Base-by-base conservation (phyloP, 495 filamentous ascomycete genomes). In the Gamarada debralockiae region DNA sequence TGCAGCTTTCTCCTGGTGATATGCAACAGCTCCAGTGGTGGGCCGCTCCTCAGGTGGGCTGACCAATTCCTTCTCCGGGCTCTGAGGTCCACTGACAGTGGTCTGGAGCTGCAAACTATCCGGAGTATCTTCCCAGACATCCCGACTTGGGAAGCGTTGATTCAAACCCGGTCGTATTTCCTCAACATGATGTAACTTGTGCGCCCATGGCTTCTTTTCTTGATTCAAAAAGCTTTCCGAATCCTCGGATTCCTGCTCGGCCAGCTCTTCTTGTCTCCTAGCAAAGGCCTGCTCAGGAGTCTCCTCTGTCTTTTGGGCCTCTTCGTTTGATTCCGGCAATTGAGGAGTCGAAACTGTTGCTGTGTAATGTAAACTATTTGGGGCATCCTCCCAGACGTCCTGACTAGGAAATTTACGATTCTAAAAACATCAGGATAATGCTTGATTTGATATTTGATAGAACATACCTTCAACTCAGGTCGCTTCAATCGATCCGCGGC, bases 341-440 rank as follows among this genome's bases (percentile, higher is more conserved):
- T 95, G 85, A 2, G 92, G 90, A 0, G 86, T 90, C 5, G 87
- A 84, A 12, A 99, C 92, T 50, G 86, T 92, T 17, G 93, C 82
- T 25, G 88, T 82, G 52, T 89, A 83, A 59, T 92, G 84, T 41
- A 89, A 73, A 70, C 88, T 92, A 69, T 85, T 88, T 3, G 93
- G 93, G 0, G 91, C 87, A 68, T 99, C 93, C 66, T 99, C 93
- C 93, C 93, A 99, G 33, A 97, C 80, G 65, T 99, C 93, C 57
- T 86, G 82, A 65, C 90, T 96, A 0, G 93, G 93, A 70, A 98
- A 98, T 41, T 86, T 81, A 43, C 89, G 87, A 63, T 81, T 79
- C 53, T 43, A 21, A 21, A 18, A 21, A 12, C 6, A 23, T 43
- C 22, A 43, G 40, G 5, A 22, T 43, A 2, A 21, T 22, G n/a